Percentiles rank a stretch among this genome's conserved stretches.
Evolutionary conservation across 116 monocot species (phyloP).

Genomic region (Dioscorea cayenensis): DNA sequence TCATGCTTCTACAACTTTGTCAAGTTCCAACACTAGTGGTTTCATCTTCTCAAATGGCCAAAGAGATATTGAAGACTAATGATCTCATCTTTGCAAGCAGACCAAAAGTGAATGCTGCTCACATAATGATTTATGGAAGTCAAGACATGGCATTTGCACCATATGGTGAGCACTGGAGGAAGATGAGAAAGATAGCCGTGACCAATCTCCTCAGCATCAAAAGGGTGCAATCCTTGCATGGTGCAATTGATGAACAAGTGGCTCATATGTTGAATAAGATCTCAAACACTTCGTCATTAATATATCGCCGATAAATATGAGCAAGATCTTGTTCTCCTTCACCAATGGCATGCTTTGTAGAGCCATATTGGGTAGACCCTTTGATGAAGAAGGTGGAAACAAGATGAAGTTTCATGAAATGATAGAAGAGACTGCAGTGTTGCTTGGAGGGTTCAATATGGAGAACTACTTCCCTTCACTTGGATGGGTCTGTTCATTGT

Average conservation of each 20-base stretch:
- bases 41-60: neutral
- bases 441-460: neutral
- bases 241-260: neutral
- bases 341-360: neutral
- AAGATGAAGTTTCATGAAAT: neutral
- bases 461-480: neutral
- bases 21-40: neutral
- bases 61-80: conserved; percentile 1
- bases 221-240: neutral
- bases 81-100: conserved; percentile 3
- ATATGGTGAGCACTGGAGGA: neutral
- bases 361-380: neutral
- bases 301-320: neutral
- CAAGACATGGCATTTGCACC: neutral
- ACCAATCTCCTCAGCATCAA: conserved; percentile 2
- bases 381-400: neutral
- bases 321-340: neutral
- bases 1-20: conserved; percentile 4
- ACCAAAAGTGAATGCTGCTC: neutral
- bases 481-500: neutral
- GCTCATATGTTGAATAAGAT: neutral
- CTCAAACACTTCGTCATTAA: neutral
- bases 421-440: neutral
- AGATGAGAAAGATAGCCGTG: neutral
- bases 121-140: neutral